These are phyloP conservation scores for Phytopythium aichiense DNA, from an alignment of 352 stramenopile species.

Conservation along the genomic window DNA sequence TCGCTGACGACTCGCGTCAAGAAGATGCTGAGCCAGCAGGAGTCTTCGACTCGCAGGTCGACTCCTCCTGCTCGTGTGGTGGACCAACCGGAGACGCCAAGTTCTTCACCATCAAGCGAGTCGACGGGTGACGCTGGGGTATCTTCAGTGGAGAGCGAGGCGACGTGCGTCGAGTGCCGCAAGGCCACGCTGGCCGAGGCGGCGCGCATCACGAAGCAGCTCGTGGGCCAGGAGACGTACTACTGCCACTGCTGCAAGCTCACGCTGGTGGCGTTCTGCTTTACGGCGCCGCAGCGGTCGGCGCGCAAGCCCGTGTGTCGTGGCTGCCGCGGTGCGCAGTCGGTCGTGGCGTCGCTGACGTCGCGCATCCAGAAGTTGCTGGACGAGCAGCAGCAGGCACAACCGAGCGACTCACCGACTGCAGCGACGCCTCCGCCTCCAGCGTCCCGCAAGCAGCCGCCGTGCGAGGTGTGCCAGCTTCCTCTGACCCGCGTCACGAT, in stretches of 20 bases:
- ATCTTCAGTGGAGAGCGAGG: not conserved
- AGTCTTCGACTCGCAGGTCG: not conserved
- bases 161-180: not conserved
- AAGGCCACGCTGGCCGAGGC: not conserved
- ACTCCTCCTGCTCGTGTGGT: not conserved
- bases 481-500: not conserved
- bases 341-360: not conserved
- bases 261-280: not conserved
- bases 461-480: not conserved
- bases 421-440: not conserved
- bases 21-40: not conserved
- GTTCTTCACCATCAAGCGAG: not conserved
- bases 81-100: not conserved
- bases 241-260: slow-evolving; percentile 4
- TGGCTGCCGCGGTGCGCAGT: not conserved
- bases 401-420: not conserved
- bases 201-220: not conserved
- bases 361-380: not conserved
- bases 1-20: not conserved
- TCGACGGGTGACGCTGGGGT: not conserved
- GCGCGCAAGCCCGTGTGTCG: not conserved
- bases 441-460: not conserved
- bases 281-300: not conserved
- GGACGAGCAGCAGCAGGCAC: not conserved
- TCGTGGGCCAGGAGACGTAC: not conserved